These are phyloP conservation scores for Neurospora sp. DNA, from an alignment of 495 filamentous ascomycete species.

Conservation along the genomic window DNA sequence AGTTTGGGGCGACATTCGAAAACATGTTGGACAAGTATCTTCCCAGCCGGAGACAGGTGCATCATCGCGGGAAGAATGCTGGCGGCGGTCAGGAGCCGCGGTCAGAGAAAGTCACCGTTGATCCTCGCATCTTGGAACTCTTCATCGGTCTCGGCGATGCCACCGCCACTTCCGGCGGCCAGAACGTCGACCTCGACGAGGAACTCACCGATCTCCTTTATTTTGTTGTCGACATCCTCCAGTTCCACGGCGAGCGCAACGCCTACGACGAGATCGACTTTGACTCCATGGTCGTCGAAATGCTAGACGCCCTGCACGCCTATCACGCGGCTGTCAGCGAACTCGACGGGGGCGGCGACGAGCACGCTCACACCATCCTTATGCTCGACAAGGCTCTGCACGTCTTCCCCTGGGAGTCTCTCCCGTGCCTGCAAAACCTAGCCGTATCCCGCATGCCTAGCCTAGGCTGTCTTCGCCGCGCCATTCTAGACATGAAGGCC, in stretches of 20 bases:
- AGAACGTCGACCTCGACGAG: constrained; percentile 68
- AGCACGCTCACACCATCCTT: constrained; percentile 67
- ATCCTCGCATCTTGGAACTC: constrained; percentile 70
- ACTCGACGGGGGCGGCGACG: constrained; percentile 20
- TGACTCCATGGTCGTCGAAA: constrained; percentile 78
- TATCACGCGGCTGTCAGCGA: constrained; percentile 55
- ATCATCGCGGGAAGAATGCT: constrained; percentile 33
- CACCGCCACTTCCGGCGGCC: constrained; percentile 24
- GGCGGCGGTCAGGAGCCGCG: constrained; percentile 13
- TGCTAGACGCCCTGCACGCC: constrained; percentile 62
- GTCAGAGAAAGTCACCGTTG: constrained; percentile 45
- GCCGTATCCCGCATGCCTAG: constrained; percentile 80
- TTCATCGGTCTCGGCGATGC: constrained; percentile 79
- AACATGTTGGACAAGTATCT: constrained; percentile 77
- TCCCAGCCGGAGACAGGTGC: constrained; percentile 61
- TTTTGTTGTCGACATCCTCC: constrained; percentile 91
- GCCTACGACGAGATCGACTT: constrained; percentile 98
- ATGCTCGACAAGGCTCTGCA: constrained; percentile 90
- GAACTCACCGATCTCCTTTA: constrained; percentile 81
- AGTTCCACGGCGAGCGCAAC: constrained; percentile 93
- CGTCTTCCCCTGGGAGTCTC: constrained; percentile 87
- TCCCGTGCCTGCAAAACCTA: constrained; percentile 72
- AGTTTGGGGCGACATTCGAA: constrained; percentile 68
- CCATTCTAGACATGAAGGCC: constrained; percentile 25
- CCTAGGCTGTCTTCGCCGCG: constrained; percentile 60